Conservation (phyloP, 2,329 filamentous ascomycete genomes). For the Mollisia scopiformis region DNA sequence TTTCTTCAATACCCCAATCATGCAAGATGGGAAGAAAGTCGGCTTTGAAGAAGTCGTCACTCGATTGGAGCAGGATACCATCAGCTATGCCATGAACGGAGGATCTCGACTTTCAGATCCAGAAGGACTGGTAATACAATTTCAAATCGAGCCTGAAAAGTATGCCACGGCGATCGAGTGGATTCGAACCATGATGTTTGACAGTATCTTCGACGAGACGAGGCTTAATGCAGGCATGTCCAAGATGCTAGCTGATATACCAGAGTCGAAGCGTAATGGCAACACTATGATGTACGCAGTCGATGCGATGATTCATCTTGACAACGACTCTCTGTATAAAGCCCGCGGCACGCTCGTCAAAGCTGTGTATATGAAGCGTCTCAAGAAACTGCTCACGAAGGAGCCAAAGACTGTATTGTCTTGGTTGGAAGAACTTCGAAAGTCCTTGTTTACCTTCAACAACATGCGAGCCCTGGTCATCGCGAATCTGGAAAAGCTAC, state of each 20-base stretch:
- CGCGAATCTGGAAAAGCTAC: slow-evolving; percentile 75
- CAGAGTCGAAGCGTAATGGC: slow-evolving; percentile 88
- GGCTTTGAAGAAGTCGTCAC: slow-evolving; percentile 93
- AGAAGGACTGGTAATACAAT: slow-evolving; percentile 79
- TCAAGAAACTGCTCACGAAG: slow-evolving; percentile 79
- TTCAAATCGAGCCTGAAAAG: slow-evolving; percentile 87
- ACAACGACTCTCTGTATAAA: slow-evolving; percentile 74
- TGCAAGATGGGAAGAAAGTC: slow-evolving; percentile 73
- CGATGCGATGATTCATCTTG: slow-evolving; percentile 79
- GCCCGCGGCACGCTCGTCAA: slow-evolving; percentile 84
- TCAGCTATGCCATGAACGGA: slow-evolving; percentile 76
- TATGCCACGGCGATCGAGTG: slow-evolving; percentile 82
- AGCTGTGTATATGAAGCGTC: slow-evolving; percentile 81
- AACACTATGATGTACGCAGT: slow-evolving; percentile 66
- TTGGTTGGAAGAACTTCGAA: slow-evolving; percentile 77
- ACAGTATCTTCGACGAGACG: slow-evolving; percentile 80
- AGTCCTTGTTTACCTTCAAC: slow-evolving; percentile 76
- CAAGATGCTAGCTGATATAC: slow-evolving; percentile 88
- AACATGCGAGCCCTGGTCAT: slow-evolving; percentile 88
- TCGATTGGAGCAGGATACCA: slow-evolving; percentile 87
- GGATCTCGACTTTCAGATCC: slow-evolving; percentile 73
- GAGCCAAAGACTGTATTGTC: slow-evolving; percentile 75
- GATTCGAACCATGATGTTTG: slow-evolving; percentile 84
- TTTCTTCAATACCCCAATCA: slow-evolving; percentile 92
- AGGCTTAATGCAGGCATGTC: slow-evolving; percentile 67